A percentile compares a stretch with the other conserved stretches of the same genome.
Conservation (phyloP, 2,329 filamentous ascomycete species). For the Bretziella fagacearum region DNA sequence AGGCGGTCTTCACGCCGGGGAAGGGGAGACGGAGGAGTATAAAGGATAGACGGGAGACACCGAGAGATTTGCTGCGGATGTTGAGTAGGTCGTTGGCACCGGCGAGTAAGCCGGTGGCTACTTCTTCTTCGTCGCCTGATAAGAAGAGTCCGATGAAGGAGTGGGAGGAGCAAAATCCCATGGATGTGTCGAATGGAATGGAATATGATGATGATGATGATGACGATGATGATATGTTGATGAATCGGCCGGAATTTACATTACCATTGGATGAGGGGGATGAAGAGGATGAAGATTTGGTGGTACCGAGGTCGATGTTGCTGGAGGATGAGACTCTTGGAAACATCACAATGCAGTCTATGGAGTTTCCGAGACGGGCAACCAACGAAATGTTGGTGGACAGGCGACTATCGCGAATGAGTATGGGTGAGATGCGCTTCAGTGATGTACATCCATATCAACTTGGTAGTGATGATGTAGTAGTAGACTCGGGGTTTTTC, state of each 20-base stretch:
- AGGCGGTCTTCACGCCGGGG: slow-evolving; percentile 43
- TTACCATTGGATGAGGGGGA: slow-evolving; percentile 34
- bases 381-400: slow-evolving; percentile 29
- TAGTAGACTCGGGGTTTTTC: slow-evolving; percentile 35
- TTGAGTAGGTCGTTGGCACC: slow-evolving; percentile 39
- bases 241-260: slow-evolving; percentile 37
- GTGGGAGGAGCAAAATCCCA: slow-evolving; percentile 17
- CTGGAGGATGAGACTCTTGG: slow-evolving; percentile 37
- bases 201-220: slow-evolving; percentile 25
- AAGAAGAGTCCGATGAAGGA: slow-evolving; percentile 17
- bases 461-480: slow-evolving; percentile 26
- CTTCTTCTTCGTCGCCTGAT: slow-evolving; percentile 27
- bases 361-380: slow-evolving; percentile 41
- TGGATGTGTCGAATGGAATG: slow-evolving; percentile 13
- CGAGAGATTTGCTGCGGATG: slow-evolving; percentile 34
- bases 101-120: slow-evolving; percentile 28
- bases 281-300: slow-evolving; percentile 33
- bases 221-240: slow-evolving; percentile 34
- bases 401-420: slow-evolving; percentile 32
- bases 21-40: slow-evolving; percentile 40
- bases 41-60: slow-evolving; percentile 38
- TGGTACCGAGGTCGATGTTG: slow-evolving; percentile 35
- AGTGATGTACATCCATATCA: slow-evolving; percentile 29
- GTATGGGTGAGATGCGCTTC: slow-evolving; percentile 34
- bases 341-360: slow-evolving; percentile 39